A percentile compares a stretch with the other conserved stretches of the same genome.
phyloP scores from a whole-genome alignment of 129 eudicot species.

The Escallonia herrerae region DNA sequence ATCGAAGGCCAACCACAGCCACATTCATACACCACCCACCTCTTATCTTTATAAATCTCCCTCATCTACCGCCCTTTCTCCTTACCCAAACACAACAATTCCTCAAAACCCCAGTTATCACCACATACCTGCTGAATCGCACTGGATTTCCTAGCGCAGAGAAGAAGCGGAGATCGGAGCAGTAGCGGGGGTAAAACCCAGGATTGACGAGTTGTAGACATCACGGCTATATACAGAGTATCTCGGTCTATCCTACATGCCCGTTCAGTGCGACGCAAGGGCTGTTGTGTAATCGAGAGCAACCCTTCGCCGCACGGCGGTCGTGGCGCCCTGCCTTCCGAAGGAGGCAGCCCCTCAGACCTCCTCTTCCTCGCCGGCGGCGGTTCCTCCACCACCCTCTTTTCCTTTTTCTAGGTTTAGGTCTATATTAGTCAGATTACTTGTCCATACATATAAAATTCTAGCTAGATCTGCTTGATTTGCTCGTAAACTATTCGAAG shows the following conservation, averaged over 20 bases:
- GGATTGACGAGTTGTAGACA: conserved; percentile 56
- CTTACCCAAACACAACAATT: conserved; percentile 7
- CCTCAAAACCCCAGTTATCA: background rate
- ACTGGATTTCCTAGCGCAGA: background rate
- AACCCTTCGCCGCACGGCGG: conserved; percentile 98
- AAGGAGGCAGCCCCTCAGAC: conserved; percentile 99
- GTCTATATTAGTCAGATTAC: conserved; percentile 2
- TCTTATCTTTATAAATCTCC: background rate
- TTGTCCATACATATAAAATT: background rate
- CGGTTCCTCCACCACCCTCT: conserved; percentile 31
- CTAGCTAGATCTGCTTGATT: conserved; percentile 2
- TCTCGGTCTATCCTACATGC: conserved; percentile 51
- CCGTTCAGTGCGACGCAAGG: conserved; percentile 59
- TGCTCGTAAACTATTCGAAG: background rate
- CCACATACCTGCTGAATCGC: no score
- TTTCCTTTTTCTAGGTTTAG: conserved; percentile 11
- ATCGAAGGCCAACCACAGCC: background rate
- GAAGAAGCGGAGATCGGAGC: background rate
- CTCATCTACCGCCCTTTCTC: background rate
- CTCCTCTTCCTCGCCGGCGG: conserved; percentile 98
- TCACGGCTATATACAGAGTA: conserved; percentile 74
- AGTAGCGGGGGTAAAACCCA: conserved; percentile 42
- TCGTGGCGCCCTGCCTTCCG: conserved; percentile 97
- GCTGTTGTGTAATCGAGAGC: conserved; percentile 30
- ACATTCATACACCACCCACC: background rate